phyloP scores from a whole-genome alignment of 176 grass and related monocot genomes.

The Carex myosuroides region DNA sequence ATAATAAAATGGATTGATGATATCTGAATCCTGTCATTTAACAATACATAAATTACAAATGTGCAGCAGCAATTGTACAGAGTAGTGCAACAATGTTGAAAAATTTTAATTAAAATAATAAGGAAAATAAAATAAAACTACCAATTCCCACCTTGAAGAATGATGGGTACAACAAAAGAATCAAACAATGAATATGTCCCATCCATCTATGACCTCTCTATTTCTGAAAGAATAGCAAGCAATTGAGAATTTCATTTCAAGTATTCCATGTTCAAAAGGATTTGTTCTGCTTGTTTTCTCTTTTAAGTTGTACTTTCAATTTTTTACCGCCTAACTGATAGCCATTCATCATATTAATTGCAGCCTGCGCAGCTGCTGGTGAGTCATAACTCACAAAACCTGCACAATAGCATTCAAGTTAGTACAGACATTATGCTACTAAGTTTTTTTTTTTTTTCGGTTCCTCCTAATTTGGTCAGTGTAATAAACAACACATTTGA shows the following conservation, averaged over 20 bases:
- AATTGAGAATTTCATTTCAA: conserved; percentile 27
- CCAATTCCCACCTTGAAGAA: conserved; percentile 25
- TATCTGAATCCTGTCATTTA: conserved; percentile 20
- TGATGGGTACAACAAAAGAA: conserved; percentile 23
- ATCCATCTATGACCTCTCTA: conserved; percentile 29
- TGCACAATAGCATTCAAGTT: conserved; percentile 11
- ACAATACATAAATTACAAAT: conserved; percentile 32
- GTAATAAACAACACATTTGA: not conserved
- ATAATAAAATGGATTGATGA: conserved; percentile 65
- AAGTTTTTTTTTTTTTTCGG: not conserved
- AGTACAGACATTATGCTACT: not conserved
- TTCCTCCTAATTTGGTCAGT: not conserved
- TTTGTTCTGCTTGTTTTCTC: conserved; percentile 93
- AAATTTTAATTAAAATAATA: conserved; percentile 7
- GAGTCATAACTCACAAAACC: conserved; percentile 98
- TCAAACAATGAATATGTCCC: conserved; percentile 27
- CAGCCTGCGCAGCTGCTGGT: conserved; percentile 57
- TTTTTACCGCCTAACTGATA: conserved; percentile 83
- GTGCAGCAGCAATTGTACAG: conserved; percentile 29
- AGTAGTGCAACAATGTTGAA: conserved; percentile 20
- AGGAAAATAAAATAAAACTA: conserved; percentile 15
- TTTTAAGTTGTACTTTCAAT: conserved; percentile 98
- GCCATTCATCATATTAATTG: conserved; percentile 74
- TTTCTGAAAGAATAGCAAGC: conserved; percentile 29
- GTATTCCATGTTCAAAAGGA: conserved; percentile 43